Base-by-base conservation (phyloP, 192 early-diverging fungal species). In the Hyaloraphidium curvatum region DNA sequence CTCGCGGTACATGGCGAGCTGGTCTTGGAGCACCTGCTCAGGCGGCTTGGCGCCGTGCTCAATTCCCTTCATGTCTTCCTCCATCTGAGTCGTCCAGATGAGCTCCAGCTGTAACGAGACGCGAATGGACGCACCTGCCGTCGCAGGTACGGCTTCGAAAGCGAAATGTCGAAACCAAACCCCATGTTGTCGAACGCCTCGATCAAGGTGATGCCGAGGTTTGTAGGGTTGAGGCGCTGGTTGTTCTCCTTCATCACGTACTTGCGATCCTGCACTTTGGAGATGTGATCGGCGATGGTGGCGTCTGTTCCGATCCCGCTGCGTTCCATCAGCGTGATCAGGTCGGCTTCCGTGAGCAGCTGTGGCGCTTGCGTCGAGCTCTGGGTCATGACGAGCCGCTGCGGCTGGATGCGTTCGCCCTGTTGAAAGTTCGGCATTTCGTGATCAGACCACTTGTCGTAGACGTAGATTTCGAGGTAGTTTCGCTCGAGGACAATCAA, bases 231-330 rank as follows among this genome's bases (percentile, higher is more conserved):
- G 30, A 79, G 69, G 50, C 60, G 60, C 19, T 56, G 30, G 2
- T 53, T 55, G 11, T 67, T 69, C 19, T 73, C 68, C 48, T 90
- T 83, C 40, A 77, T 71, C 2, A 74, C 79, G 61, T 98, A 98
- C 31, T 91, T 76, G 11, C 94, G 77, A 1, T 84, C 81, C 9
- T 80, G 75, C 29, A 98, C 84, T 43, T 79, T 96, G 58, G 89
- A 86, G 59, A 98, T 98, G 52, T 96, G 92, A 29, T 92, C 84
- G 4, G 82, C 82, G 28, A 96, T 94, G 0, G 91, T 98, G 0
- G 94, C 92, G 62, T 98, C 94, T 3, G 94, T 98, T 13, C 90
- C 94, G 33, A 98, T 96, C 16, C 85, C 87, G 57, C 83, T 83
- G 62, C 84, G 80, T 53, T 96, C 87, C 91, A 98, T 94, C 21